Conservation (phyloP, 139 green algal genomes). For the Asterochloris erici region DNA sequence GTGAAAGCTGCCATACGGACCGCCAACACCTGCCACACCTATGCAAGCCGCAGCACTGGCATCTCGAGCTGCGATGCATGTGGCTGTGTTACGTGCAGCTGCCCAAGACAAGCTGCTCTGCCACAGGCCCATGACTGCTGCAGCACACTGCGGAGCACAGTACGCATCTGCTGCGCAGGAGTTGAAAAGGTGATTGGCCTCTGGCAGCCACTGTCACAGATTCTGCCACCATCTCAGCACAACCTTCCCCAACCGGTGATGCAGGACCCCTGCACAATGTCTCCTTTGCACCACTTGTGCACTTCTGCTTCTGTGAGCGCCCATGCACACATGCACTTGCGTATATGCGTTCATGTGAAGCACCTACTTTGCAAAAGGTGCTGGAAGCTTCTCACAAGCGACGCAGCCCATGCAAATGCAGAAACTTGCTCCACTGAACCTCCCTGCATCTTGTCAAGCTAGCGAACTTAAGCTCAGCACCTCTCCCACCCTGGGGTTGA, state of each 20-base stretch:
- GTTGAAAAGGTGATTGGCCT: no score
- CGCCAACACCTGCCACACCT: not conserved
- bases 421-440: not conserved
- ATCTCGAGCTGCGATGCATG: not conserved
- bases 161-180: no score
- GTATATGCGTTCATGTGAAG: not conserved
- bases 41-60: not conserved
- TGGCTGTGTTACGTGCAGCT: not conserved
- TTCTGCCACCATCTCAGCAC: not conserved
- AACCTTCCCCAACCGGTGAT: not conserved
- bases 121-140: not conserved
- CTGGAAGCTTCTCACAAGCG: not conserved
- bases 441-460: not conserved
- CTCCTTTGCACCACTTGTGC: not conserved
- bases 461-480: not conserved
- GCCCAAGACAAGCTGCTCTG: not conserved
- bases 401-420: not conserved
- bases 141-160: no score
- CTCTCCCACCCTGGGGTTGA: no score
- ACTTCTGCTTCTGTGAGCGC: no score
- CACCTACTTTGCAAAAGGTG: not conserved
- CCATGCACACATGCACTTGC: not conserved
- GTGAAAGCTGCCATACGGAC: not conserved
- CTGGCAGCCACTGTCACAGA: not conserved
- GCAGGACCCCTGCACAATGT: not conserved